These are phyloP conservation scores for Kazachstania viticola DNA, from an alignment of 805 yeast species.

Conservation along the genomic window DNA sequence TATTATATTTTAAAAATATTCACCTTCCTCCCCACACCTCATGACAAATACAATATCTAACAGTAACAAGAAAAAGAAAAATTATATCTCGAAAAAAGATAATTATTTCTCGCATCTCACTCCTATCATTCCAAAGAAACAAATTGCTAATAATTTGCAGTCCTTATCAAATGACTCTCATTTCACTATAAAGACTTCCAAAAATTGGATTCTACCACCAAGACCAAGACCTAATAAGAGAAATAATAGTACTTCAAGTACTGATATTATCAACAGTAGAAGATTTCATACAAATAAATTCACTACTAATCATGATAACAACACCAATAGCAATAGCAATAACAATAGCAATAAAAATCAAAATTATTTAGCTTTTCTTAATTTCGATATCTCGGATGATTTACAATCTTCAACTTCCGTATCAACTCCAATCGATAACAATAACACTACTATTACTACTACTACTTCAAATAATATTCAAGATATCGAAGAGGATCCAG, in stretches of 20 bases:
- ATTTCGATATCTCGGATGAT: slow-evolving; percentile 1
- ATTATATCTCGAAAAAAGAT: no score
- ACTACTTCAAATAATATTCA: not conserved
- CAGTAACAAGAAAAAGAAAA: no score
- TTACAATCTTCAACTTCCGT: no score
- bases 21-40: no score
- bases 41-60: no score
- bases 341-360: not conserved
- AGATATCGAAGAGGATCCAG: slow-evolving; percentile 1
- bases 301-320: slow-evolving; percentile 1
- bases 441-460: not conserved
- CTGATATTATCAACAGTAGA: no score
- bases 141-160: no score
- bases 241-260: slow-evolving; percentile 21
- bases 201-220: slow-evolving; percentile 78
- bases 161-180: not conserved
- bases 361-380: slow-evolving; percentile 3
- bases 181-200: slow-evolving; percentile 40
- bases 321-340: slow-evolving; percentile 1
- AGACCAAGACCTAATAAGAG: slow-evolving; percentile 67
- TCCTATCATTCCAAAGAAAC: no score
- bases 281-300: not conserved
- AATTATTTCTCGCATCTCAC: no score
- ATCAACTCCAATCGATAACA: not conserved
- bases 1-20: no score